Conservation (phyloP, 2,329 filamentous ascomycete species). For the Bimuria novae-zelandiae region DNA sequence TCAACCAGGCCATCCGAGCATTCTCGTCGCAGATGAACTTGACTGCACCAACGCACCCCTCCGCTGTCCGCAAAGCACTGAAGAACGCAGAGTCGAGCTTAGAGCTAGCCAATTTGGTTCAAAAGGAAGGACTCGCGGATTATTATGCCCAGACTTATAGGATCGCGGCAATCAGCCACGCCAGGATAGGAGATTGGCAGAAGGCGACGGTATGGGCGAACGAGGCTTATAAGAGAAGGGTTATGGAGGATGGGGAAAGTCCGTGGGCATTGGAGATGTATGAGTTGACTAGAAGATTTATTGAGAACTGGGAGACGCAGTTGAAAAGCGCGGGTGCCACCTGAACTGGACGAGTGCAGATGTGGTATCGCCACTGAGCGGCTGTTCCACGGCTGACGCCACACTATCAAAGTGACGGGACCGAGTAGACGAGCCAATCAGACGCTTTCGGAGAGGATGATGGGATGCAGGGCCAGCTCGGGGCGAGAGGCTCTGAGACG, state of each 20-base stretch:
- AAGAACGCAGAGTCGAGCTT: slow-evolving; percentile 32
- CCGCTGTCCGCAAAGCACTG: slow-evolving; percentile 26
- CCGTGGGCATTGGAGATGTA: slow-evolving; percentile 36
- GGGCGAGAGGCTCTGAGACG: no score
- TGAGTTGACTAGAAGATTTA: slow-evolving; percentile 33
- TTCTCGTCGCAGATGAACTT: slow-evolving; percentile 34
- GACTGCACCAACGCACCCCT: slow-evolving; percentile 21
- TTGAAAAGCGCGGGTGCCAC: background rate
- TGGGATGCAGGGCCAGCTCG: no score
- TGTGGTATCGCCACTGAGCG: background rate
- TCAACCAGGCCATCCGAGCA: slow-evolving; percentile 30
- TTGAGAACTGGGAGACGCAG: slow-evolving; percentile 32
- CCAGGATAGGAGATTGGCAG: slow-evolving; percentile 36
- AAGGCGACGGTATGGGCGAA: slow-evolving; percentile 38
- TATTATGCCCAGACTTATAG: slow-evolving; percentile 42
- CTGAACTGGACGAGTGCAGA: background rate
- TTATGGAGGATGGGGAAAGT: slow-evolving; percentile 38
- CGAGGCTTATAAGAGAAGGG: slow-evolving; percentile 35
- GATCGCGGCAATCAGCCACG: slow-evolving; percentile 38
- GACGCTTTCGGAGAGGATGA: no score
- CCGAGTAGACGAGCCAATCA: no score
- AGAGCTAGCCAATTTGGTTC: slow-evolving; percentile 33
- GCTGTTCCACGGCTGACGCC: background rate
- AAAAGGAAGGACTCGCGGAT: slow-evolving; percentile 40
- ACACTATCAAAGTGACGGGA: no score